Base-by-base conservation (phyloP, 163 green algal species). In the Chlorella variabilis region DNA sequence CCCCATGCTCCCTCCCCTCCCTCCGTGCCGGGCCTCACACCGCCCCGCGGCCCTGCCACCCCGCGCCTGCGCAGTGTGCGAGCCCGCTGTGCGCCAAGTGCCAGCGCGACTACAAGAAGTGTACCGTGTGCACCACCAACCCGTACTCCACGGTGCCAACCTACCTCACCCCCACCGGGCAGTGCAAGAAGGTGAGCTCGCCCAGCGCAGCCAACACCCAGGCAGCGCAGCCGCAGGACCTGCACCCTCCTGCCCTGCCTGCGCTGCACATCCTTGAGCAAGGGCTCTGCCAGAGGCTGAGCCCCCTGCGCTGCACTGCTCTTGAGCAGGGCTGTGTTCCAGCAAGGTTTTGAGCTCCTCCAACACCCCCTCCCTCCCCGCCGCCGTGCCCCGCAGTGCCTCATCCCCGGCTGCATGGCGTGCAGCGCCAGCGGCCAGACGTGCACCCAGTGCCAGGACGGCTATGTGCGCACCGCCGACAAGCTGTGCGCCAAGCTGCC, bases 151-250 rank as follows among this genome's bases (percentile, higher is more conserved):
- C 8, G 5, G 54, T 15, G 9, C 23, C 23, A 29, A 9, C 54
- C 54, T 33, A 33, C 54, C 18, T 33, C 18, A 63, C 54, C 18
- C 18, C 18, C 20, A 63, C 18, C 18, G 54, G 54, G 20, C 18
- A 63, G 54, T 63, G 54, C 54, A 63, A 29, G 54, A 63, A 63
- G 54, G 54, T 63, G 54, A 29, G 54, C 23, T n/a, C n/a, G n/a
- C n/a, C n/a, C n/a, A n/a, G n/a, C n/a, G n/a, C n/a, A n/a, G n/a
- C n/a, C n/a, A n/a, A n/a, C n/a, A n/a, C n/a, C n/a, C n/a, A 54
- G 45, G 45, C 45, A 54, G 15, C 45, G 45, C 45, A 54, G 11
- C 15, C 15, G 45, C 15, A 23, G 45, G 11, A 15, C 45, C 15
- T 54, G 45, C 45, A 54, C 45, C 45, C 45, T 23, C 45, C 45